Conservation (phyloP, 2,329 filamentous ascomycete species). For the Blastomyces silverae region DNA sequence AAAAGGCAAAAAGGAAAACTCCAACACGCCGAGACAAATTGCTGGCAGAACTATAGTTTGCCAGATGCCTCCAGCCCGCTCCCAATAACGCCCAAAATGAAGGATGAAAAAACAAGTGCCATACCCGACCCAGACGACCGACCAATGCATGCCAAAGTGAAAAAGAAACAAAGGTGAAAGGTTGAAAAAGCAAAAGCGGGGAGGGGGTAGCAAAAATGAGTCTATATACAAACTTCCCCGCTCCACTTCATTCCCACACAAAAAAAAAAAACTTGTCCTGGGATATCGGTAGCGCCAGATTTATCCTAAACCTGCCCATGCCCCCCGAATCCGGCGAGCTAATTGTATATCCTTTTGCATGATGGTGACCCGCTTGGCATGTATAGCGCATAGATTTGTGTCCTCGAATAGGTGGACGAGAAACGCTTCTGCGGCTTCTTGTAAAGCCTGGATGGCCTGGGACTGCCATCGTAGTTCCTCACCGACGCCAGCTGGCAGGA, state of each 20-base stretch:
- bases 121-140: not conserved
- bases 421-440: constrained; percentile 95
- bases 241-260: not conserved
- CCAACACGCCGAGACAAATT: constrained; percentile 13
- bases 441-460: constrained; percentile 84
- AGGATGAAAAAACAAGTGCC: constrained; percentile 5
- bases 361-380: constrained; percentile 93
- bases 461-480: constrained; percentile 88
- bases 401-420: constrained; percentile 95
- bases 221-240: not conserved
- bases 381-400: constrained; percentile 91
- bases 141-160: constrained; percentile 12
- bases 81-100: not conserved
- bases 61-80: not conserved
- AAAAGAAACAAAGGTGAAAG: constrained; percentile 8
- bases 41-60: not conserved
- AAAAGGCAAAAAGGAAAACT: constrained; percentile 7
- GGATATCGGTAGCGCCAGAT: not conserved
- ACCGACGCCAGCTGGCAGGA: constrained; percentile 53
- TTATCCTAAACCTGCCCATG: constrained; percentile 64
- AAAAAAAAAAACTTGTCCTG: not conserved
- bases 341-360: constrained; percentile 98
- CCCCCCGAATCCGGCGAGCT: constrained; percentile 69
- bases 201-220: not conserved
- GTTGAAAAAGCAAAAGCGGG: not conserved